These are phyloP conservation scores for Blumeriella jaapii DNA, from an alignment of 2,329 filamentous ascomycete genomes.

Conservation along the genomic window DNA sequence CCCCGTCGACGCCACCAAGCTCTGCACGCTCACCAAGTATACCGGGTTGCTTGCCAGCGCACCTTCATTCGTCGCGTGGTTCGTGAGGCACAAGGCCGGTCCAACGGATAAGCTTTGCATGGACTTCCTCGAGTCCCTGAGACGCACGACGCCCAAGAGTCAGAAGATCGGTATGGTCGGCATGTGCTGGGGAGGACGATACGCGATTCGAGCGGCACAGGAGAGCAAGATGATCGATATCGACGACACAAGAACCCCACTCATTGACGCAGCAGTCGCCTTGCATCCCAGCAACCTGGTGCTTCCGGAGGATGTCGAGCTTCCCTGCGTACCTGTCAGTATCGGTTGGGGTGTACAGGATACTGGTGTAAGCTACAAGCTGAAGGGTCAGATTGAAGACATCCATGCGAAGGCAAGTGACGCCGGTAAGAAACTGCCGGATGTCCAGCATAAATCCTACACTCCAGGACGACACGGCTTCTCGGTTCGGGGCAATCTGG, in stretches of 20 bases:
- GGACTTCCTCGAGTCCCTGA: slow-evolving; percentile 26
- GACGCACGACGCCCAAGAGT: slow-evolving; percentile 23
- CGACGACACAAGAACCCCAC: slow-evolving; percentile 26
- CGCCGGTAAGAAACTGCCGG: slow-evolving; percentile 22
- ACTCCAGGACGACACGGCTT: slow-evolving; percentile 29
- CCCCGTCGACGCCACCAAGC: slow-evolving; percentile 28
- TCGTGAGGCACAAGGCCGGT: slow-evolving; percentile 26
- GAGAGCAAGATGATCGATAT: slow-evolving; percentile 28
- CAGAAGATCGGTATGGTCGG: slow-evolving; percentile 29
- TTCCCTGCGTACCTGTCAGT: slow-evolving; percentile 24
- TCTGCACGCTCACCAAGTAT: slow-evolving; percentile 29
- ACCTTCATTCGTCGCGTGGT: slow-evolving; percentile 27
- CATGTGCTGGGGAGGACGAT: slow-evolving; percentile 30
- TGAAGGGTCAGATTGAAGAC: slow-evolving; percentile 25
- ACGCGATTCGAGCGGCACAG: slow-evolving; percentile 25
- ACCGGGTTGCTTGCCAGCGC: slow-evolving; percentile 29
- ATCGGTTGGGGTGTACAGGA: slow-evolving; percentile 28
- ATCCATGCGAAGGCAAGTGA: slow-evolving; percentile 19
- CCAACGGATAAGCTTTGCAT: slow-evolving; percentile 27
- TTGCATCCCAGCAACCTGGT: slow-evolving; percentile 29
- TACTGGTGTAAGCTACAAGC: slow-evolving; percentile 22
- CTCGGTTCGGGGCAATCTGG: slow-evolving; percentile 29
- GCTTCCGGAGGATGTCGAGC: slow-evolving; percentile 28
- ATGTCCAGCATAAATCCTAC: slow-evolving; percentile 27
- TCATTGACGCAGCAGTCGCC: slow-evolving; percentile 30